A percentile compares a stretch with the other conserved stretches of the same genome.
Evolutionary conservation across 345 rosid species (phyloP).

Genomic region (Angophora floribunda): DNA sequence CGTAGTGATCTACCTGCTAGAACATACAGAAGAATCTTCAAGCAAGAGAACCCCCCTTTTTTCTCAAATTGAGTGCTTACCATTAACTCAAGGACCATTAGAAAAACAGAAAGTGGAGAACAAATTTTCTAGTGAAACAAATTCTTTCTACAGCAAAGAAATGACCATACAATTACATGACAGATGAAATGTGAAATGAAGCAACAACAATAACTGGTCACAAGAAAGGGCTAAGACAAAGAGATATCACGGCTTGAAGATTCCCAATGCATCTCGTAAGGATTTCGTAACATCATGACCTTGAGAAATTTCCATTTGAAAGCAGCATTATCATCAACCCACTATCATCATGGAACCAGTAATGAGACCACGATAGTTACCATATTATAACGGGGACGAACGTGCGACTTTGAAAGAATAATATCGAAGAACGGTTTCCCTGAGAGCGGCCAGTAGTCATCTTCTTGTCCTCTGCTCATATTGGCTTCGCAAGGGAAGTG

Average conservation of each 20-base stretch:
- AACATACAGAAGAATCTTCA: background rate
- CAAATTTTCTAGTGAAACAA: background rate
- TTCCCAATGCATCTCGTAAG: background rate
- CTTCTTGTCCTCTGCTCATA: background rate
- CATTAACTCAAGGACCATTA: background rate
- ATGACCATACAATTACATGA: background rate
- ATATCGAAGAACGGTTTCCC: constrained; percentile 14
- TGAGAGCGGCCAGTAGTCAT: constrained; percentile 13
- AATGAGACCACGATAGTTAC: background rate
- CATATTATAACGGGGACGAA: background rate
- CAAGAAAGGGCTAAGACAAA: background rate
- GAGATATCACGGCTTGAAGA: background rate
- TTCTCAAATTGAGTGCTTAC: background rate
- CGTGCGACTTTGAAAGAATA: constrained; percentile 1
- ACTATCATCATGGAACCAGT: background rate
- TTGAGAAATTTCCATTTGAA: background rate
- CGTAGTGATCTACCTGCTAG: background rate
- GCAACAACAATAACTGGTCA: background rate
- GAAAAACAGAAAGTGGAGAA: background rate
- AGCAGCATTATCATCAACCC: background rate
- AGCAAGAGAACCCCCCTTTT: background rate
- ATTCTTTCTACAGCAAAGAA: background rate
- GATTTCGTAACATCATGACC: background rate
- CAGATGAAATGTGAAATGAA: background rate
- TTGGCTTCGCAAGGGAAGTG: background rate